Conservation (phyloP, 2,329 filamentous ascomycete genomes). For the Penicillium thymicola region DNA sequence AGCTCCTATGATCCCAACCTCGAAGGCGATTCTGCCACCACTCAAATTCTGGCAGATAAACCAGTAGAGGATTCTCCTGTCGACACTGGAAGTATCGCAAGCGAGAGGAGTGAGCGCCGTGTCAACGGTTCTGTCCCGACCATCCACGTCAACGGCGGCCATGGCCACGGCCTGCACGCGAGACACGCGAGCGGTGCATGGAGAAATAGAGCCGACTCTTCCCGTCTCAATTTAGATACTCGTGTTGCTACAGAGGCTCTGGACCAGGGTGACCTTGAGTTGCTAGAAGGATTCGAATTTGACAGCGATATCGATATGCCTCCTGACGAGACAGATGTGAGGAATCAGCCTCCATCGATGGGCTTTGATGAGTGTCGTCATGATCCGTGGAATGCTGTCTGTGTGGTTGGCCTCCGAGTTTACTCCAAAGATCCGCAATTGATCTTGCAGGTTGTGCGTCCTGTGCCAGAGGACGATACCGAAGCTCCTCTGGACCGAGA, state of each 20-base stretch:
- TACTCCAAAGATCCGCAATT: constrained; percentile 53
- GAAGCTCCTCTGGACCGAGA: constrained; percentile 46
- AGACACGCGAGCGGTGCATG: constrained; percentile 11
- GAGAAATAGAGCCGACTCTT: constrained; percentile 15
- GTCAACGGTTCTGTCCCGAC: constrained; percentile 24
- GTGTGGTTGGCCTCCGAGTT: constrained; percentile 58
- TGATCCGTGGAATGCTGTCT: constrained; percentile 59
- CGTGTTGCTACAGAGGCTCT: constrained; percentile 21
- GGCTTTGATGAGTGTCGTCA: constrained; percentile 8
- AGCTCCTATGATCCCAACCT: constrained; percentile 2
- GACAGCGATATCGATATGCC: constrained; percentile 44
- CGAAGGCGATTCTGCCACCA: constrained; percentile 6
- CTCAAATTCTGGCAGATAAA: constrained; percentile 21
- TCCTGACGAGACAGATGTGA: constrained; percentile 23
- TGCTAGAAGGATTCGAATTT: constrained; percentile 42
- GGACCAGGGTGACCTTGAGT: constrained; percentile 32
- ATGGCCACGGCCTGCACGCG: constrained; percentile 22
- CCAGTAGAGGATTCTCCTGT: constrained; percentile 27
- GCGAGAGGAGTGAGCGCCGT: constrained; percentile 16
- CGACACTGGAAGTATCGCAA: constrained; percentile 22
- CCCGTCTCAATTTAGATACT: constrained; percentile 26
- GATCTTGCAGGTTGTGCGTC: constrained; percentile 52
- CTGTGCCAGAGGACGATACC: constrained; percentile 37
- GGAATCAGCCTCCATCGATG: background rate
- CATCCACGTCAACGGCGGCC: constrained; percentile 26